Conservation (phyloP, 805 yeast species). For the Spathaspora hagerdaliae region DNA sequence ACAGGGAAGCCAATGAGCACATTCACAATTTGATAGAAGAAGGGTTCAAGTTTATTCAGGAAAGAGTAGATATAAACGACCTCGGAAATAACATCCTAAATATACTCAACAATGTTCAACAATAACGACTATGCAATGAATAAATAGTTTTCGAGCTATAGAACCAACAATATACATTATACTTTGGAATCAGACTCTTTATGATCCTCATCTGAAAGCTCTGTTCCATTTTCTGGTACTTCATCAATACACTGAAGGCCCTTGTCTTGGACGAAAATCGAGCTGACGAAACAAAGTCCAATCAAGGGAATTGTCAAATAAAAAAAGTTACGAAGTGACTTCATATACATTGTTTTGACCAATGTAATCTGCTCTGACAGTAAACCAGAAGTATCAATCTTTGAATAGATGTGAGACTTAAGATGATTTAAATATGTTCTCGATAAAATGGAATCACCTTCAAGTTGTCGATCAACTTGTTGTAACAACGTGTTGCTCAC, state of each 20-base stretch:
- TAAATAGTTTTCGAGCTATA: no score
- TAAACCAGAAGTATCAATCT: conserved; percentile 18
- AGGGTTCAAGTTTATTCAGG: conserved; percentile 3
- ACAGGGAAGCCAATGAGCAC: not conserved
- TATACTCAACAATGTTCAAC: not conserved
- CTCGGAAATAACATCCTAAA: conserved; percentile 1
- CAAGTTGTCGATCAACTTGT: conserved; percentile 11
- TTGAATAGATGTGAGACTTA: conserved; percentile 20
- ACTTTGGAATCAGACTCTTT: not conserved
- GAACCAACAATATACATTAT: no score
- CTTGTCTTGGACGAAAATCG: conserved; percentile 28
- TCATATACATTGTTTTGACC: conserved; percentile 28
- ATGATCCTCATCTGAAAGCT: not conserved
- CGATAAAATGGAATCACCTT: conserved; percentile 5
- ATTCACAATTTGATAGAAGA: conserved; percentile 1
- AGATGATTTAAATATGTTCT: conserved; percentile 17
- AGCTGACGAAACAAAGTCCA: conserved; percentile 26
- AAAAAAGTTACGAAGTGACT: conserved; percentile 28
- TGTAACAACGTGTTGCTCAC: conserved; percentile 31
- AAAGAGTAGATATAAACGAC: conserved; percentile 2
- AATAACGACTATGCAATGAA: not conserved
- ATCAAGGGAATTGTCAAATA: conserved; percentile 33
- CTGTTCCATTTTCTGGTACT: not conserved
- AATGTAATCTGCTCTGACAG: conserved; percentile 12
- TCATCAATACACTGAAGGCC: conserved; percentile 38